Evolutionary conservation across 371 early-diverging fungal species (phyloP).

Genomic region (Smittium mucronatum): DNA sequence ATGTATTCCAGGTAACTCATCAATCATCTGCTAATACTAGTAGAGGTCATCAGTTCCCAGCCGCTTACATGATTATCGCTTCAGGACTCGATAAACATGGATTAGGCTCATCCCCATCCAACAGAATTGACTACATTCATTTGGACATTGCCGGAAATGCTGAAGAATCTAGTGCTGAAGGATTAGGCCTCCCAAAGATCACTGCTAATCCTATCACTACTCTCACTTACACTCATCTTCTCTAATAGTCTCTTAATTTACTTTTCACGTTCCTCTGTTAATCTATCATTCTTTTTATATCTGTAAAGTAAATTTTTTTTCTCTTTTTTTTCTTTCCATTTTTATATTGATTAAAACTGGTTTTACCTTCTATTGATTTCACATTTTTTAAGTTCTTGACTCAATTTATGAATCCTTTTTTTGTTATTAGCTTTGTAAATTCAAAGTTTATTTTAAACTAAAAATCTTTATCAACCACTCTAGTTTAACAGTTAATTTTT

Average conservation of each 20-base stretch:
- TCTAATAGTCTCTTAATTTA: not conserved
- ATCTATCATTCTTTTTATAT: too few relatives aligned
- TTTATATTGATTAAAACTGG: too few relatives aligned
- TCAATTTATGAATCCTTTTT: too few relatives aligned
- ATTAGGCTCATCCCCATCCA: conserved; percentile 38
- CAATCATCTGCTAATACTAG: conserved; percentile 54
- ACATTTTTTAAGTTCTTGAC: too few relatives aligned
- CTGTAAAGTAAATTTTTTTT: too few relatives aligned
- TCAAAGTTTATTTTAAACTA: too few relatives aligned
- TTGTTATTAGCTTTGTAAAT: too few relatives aligned
- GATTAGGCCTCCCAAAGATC: conserved; percentile 53
- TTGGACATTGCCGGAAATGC: conserved; percentile 75
- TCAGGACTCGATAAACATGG: conserved; percentile 64
- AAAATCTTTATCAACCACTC: too few relatives aligned
- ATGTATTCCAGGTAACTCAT: conserved; percentile 68
- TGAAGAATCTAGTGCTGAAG: conserved; percentile 43
- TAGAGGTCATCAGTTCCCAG: conserved; percentile 82
- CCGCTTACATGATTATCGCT: conserved; percentile 68
- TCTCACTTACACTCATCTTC: conserved; percentile 36
- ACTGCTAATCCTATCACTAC: conserved; percentile 69
- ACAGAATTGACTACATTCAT: conserved; percentile 68
- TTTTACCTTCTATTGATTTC: too few relatives aligned
- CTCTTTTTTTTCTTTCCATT: too few relatives aligned
- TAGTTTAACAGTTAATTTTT: too few relatives aligned
- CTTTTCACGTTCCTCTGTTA: too few relatives aligned